phyloP scores from a whole-genome alignment of 306 rosid species.

The Hippophae gyantsensis region DNA sequence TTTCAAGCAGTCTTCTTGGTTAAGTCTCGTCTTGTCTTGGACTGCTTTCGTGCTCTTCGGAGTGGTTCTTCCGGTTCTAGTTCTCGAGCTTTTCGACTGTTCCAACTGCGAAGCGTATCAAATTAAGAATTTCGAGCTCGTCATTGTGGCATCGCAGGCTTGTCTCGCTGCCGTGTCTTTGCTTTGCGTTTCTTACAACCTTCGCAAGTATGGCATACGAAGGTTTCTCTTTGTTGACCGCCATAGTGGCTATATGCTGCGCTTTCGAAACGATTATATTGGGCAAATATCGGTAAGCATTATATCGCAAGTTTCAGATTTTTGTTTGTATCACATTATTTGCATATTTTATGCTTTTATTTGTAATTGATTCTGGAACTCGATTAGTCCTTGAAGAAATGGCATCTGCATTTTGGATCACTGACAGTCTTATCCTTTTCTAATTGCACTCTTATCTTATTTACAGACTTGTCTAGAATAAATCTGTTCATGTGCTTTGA shows the following conservation, averaged over 20 bases:
- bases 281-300: slow-evolving; percentile 27
- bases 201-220: slow-evolving; percentile 37
- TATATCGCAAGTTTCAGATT: no score
- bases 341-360: no score
- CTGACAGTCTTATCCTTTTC: no score
- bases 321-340: no score
- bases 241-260: slow-evolving; percentile 16
- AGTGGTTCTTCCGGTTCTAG: slow-evolving; percentile 23
- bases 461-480: no score
- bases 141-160: slow-evolving; percentile 27
- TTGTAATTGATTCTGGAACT: no score
- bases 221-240: slow-evolving; percentile 45
- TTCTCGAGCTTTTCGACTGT: slow-evolving; percentile 12
- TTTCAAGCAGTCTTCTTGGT: slow-evolving; percentile 23
- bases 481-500: no score
- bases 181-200: slow-evolving; percentile 33
- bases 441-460: no score
- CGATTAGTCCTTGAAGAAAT: no score
- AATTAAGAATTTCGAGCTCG: slow-evolving; percentile 35
- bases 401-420: no score
- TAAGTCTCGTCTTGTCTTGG: slow-evolving; percentile 33
- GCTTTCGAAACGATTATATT: slow-evolving; percentile 31
- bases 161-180: slow-evolving; percentile 37
- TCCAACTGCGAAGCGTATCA: slow-evolving; percentile 23
- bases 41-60: slow-evolving; percentile 29